These are phyloP conservation scores for Comarum palustre DNA, from an alignment of 306 rosid species.

Conservation along the genomic window DNA sequence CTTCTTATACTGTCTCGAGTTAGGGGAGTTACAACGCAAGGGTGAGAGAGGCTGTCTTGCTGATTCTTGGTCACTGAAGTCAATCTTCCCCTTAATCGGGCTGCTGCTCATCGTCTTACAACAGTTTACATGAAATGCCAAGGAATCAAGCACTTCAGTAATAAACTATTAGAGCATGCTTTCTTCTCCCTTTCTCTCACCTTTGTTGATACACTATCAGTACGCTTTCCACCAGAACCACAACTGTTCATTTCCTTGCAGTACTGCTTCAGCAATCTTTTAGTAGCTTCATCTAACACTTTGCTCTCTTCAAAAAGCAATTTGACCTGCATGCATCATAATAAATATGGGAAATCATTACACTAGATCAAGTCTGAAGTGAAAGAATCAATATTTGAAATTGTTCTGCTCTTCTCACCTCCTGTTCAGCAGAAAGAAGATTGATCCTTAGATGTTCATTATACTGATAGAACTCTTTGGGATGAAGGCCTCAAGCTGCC, in stretches of 20 bases:
- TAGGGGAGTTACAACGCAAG: conserved; percentile 58
- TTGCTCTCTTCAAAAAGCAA: conserved; percentile 67
- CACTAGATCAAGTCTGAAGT: neutral
- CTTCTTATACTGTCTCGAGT: conserved; percentile 55
- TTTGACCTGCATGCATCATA: conserved; percentile 52
- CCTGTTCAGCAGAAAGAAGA: conserved; percentile 86
- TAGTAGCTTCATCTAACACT: conserved; percentile 61
- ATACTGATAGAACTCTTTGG: conserved; percentile 56
- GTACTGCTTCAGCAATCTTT: conserved; percentile 41
- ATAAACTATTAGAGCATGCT: neutral
- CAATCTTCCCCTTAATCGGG: conserved; percentile 56
- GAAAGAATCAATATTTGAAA: neutral
- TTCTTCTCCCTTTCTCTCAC: conserved; percentile 34
- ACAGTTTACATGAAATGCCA: neutral
- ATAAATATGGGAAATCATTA: neutral
- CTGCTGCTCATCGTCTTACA: conserved; percentile 36
- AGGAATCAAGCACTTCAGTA: neutral
- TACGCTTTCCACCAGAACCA: conserved; percentile 44
- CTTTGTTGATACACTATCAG: conserved; percentile 59
- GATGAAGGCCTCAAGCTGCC: conserved; percentile 69
- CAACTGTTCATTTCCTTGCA: conserved; percentile 49
- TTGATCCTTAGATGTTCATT: conserved; percentile 71
- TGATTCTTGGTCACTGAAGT: conserved; percentile 48
- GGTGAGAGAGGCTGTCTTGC: conserved; percentile 77
- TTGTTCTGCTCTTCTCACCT: conserved; percentile 47